Percentiles rank a stretch among this genome's conserved stretches.
Conservation (phyloP, 176 grass and related monocot genomes). For the Tuctoria greenei region DNA sequence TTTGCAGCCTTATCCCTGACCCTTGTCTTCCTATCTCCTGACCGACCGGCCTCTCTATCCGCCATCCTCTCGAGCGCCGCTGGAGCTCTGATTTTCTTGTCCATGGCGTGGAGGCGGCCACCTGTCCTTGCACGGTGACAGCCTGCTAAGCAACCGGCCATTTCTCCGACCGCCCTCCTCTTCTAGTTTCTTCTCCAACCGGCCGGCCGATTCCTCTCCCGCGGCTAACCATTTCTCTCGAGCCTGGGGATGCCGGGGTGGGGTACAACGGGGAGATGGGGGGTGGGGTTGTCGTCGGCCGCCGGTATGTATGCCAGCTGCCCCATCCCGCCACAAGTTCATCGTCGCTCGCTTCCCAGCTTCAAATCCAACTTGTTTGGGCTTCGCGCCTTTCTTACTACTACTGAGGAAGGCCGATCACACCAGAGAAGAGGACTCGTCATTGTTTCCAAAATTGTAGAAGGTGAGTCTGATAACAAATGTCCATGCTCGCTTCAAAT, state of each 20-base stretch:
- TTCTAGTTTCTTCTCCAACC: background rate
- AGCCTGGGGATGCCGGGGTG: background rate
- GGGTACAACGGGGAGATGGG: background rate
- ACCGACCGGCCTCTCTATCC: background rate
- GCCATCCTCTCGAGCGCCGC: background rate
- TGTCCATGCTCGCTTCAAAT: background rate
- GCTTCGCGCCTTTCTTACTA: conserved; percentile 33
- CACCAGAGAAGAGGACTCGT: background rate
- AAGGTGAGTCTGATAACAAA: conserved; percentile 25
- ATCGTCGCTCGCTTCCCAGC: background rate
- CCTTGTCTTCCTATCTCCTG: background rate
- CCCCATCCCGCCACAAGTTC: background rate
- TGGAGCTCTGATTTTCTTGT: background rate
- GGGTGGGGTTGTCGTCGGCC: background rate
- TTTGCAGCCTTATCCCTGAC: background rate
- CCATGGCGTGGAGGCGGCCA: background rate
- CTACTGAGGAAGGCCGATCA: conserved; percentile 45
- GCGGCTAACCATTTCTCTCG: background rate
- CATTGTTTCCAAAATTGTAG: background rate
- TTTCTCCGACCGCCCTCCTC: background rate
- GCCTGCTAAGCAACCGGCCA: background rate
- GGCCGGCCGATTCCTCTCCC: background rate
- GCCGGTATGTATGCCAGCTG: background rate
- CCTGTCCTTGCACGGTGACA: background rate
- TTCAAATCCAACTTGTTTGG: conserved; percentile 30